Conservation (phyloP, 2,329 filamentous ascomycete species). For the Hypoxylon sp. region DNA sequence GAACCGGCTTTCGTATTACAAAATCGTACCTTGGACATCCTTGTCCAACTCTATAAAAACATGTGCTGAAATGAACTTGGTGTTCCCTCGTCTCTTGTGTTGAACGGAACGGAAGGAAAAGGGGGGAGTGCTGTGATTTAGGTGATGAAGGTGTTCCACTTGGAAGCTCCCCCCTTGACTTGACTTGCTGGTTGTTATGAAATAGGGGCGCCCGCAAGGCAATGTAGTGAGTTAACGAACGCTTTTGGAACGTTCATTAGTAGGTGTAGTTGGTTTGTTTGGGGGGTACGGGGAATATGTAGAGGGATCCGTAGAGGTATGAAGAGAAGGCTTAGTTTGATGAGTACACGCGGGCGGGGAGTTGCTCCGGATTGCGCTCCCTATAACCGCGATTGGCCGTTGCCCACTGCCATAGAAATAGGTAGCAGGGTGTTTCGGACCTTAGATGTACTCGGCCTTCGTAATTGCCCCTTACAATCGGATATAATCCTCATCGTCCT, state of each 20-base stretch:
- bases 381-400: neutral
- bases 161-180: neutral
- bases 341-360: constrained; percentile 13
- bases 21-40: neutral
- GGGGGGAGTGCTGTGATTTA: neutral
- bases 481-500: constrained; percentile 39
- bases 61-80: neutral
- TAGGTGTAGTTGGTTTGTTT: neutral
- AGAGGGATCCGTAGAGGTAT: neutral
- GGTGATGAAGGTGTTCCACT: neutral
- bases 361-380: constrained; percentile 24
- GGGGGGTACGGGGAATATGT: neutral
- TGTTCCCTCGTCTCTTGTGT: neutral
- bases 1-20: constrained; percentile 12
- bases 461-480: constrained; percentile 20
- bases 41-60: neutral
- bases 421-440: constrained; percentile 2
- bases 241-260: neutral
- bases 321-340: neutral
- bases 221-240: neutral
- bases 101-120: constrained; percentile 4
- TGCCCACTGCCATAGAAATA: constrained; percentile 11
- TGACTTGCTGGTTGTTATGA: neutral
- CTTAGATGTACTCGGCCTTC: constrained; percentile 14
- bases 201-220: neutral